Conservation (phyloP, 2,329 filamentous ascomycete species). For the Thermomyces lanuginosus region DNA sequence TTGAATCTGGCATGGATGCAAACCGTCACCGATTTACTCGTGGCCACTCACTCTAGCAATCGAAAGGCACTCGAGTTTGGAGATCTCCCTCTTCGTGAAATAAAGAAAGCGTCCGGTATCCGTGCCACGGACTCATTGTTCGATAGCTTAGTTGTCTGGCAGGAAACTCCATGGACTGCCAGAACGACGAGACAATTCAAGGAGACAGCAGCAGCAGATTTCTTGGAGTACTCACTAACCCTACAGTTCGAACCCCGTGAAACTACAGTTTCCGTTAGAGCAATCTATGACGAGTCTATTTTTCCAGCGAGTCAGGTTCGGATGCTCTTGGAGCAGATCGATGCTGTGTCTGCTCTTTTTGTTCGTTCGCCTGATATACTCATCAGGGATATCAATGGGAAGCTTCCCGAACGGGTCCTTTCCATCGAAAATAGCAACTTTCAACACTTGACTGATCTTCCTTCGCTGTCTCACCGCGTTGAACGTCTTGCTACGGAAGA, state of each 20-base stretch:
- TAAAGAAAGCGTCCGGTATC: conserved; percentile 44
- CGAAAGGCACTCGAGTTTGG: conserved; percentile 49
- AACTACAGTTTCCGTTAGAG: conserved; percentile 33
- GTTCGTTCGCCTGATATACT: conserved; percentile 19
- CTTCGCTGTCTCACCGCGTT: conserved; percentile 38
- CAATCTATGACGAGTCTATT: conserved; percentile 37
- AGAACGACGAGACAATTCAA: conserved; percentile 28
- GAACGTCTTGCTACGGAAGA: conserved; percentile 34
- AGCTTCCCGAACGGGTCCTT: conserved; percentile 18
- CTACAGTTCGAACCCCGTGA: conserved; percentile 55
- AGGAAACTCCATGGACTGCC: conserved; percentile 46
- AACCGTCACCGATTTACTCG: conserved; percentile 45
- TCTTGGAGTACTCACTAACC: conserved; percentile 58
- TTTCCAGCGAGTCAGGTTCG: conserved; percentile 42
- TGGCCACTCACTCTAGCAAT: conserved; percentile 48
- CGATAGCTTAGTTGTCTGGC: conserved; percentile 69
- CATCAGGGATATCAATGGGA: conserved; percentile 16
- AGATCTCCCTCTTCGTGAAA: conserved; percentile 48
- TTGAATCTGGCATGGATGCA: conserved; percentile 38
- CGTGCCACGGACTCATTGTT: conserved; percentile 45
- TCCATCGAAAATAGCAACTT: conserved; percentile 36
- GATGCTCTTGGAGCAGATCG: conserved; percentile 45
- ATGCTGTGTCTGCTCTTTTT: conserved; percentile 33
- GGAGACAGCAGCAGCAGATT: conserved; percentile 48
- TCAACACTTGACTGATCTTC: conserved; percentile 16